phyloP scores from a whole-genome alignment of 345 rosid genomes.

The Isatis tinctoria region DNA sequence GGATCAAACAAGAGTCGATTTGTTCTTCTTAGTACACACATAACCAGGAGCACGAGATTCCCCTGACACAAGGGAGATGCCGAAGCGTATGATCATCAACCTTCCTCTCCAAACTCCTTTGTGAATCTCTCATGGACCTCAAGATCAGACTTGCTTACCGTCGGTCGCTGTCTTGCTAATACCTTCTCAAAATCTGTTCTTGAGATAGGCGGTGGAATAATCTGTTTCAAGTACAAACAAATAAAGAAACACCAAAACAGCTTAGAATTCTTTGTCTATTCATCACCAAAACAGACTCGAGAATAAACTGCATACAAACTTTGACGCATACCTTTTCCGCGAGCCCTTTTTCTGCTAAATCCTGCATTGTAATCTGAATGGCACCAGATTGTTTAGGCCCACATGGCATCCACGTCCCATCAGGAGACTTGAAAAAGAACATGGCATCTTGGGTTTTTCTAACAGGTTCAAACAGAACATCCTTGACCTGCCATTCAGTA shows the following conservation, averaged over 20 bases:
- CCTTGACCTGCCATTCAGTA: conserved; percentile 59
- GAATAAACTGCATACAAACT: background rate
- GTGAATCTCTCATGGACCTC: conserved; percentile 96
- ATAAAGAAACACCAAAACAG: background rate
- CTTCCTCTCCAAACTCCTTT: conserved; percentile 92
- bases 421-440: conserved; percentile 53
- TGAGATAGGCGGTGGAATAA: conserved; percentile 77
- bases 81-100: conserved; percentile 31
- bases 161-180: conserved; percentile 81
- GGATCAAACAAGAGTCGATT: background rate
- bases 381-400: conserved; percentile 77
- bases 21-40: background rate
- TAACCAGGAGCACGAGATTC: background rate
- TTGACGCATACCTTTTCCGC: conserved; percentile 49
- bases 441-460: conserved; percentile 90
- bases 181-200: conserved; percentile 91
- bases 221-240: conserved; percentile 39
- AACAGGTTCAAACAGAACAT: conserved; percentile 89
- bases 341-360: conserved; percentile 65
- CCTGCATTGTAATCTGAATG: conserved; percentile 70
- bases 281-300: background rate
- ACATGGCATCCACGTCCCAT: conserved; percentile 74
- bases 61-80: background rate
- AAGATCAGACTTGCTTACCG: conserved; percentile 79
- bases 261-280: background rate